phyloP scores from a whole-genome alignment of 2,329 filamentous ascomycete species.

The Aaosphaeria pasadenensis region DNA sequence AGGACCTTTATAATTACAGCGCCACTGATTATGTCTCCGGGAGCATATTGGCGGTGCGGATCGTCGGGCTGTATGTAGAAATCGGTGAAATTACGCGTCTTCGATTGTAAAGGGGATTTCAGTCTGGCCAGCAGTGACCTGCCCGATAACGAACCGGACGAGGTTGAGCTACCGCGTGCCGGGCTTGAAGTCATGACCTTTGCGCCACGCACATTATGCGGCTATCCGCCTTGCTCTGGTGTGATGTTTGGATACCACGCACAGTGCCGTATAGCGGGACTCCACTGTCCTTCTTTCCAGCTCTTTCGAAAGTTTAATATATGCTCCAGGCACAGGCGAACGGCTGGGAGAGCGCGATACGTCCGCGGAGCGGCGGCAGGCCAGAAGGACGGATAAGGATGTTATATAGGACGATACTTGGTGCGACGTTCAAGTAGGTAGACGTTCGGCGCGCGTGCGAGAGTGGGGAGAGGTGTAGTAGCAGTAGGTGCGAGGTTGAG shows the following conservation, averaged over 20 bases:
- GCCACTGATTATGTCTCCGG: slow-evolving; percentile 72
- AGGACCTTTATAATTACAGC: slow-evolving; percentile 69
- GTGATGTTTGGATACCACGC: too few relatives aligned
- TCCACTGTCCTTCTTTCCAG: background rate
- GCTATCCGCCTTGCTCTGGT: slow-evolving; percentile 20
- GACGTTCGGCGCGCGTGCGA: background rate
- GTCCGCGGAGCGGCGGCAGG: background rate
- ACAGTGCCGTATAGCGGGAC: background rate
- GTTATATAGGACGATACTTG: background rate
- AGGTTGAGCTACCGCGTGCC: slow-evolving; percentile 27
- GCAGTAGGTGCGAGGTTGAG: slow-evolving; percentile 8
- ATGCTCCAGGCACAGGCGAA: background rate
- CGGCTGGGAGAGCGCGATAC: background rate
- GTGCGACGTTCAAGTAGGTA: background rate
- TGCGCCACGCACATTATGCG: slow-evolving; percentile 37
- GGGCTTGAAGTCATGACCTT: slow-evolving; percentile 40
- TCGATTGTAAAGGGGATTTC: slow-evolving; percentile 53
- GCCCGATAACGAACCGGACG: slow-evolving; percentile 23
- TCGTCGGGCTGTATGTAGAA: slow-evolving; percentile 76
- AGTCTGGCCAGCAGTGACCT: slow-evolving; percentile 52
- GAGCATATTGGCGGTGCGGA: slow-evolving; percentile 72
- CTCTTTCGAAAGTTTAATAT: background rate
- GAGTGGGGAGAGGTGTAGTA: background rate
- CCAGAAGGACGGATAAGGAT: too few relatives aligned
- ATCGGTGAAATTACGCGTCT: slow-evolving; percentile 67